These are phyloP conservation scores for Oryza officinalis DNA, from an alignment of 176 grass and related monocot species.

Conservation along the genomic window DNA sequence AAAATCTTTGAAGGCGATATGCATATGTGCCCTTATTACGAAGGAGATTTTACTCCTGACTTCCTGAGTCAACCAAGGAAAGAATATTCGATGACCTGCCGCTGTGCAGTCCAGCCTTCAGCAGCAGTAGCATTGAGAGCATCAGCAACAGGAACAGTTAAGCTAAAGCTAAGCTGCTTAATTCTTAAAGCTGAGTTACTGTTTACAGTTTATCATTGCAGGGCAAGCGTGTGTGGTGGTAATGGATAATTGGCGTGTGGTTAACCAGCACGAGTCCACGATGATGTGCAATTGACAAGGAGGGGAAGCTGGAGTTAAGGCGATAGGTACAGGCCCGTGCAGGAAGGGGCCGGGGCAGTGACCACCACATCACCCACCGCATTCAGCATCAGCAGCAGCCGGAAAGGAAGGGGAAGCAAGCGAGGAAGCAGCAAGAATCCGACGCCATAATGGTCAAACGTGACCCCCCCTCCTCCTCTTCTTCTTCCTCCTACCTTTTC, in stretches of 20 bases:
- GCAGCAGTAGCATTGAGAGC: neutral
- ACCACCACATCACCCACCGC: constrained; percentile 28
- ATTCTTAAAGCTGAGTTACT: neutral
- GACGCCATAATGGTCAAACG: constrained; percentile 58
- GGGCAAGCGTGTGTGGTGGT: neutral
- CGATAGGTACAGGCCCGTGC: constrained; percentile 25
- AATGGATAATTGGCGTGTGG: neutral
- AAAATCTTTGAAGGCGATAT: neutral
- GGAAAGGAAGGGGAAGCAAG: constrained; percentile 10
- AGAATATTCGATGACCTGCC: neutral
- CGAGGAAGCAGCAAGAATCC: constrained; percentile 32
- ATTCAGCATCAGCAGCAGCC: neutral
- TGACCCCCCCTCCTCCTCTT: neutral
- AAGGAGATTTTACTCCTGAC: neutral
- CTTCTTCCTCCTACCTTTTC: neutral
- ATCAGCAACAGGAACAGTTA: neutral
- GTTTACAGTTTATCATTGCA: constrained; percentile 12
- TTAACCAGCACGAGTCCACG: neutral
- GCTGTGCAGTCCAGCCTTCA: neutral
- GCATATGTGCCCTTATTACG: neutral
- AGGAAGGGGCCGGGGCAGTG: constrained; percentile 5
- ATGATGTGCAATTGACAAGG: constrained; percentile 12
- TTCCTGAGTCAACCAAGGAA: constrained; percentile 12
- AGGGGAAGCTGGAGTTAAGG: constrained; percentile 3
- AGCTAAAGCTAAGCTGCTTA: neutral